phyloP scores from a whole-genome alignment of 352 stramenopile species.

The Pythium periplocum region DNA sequence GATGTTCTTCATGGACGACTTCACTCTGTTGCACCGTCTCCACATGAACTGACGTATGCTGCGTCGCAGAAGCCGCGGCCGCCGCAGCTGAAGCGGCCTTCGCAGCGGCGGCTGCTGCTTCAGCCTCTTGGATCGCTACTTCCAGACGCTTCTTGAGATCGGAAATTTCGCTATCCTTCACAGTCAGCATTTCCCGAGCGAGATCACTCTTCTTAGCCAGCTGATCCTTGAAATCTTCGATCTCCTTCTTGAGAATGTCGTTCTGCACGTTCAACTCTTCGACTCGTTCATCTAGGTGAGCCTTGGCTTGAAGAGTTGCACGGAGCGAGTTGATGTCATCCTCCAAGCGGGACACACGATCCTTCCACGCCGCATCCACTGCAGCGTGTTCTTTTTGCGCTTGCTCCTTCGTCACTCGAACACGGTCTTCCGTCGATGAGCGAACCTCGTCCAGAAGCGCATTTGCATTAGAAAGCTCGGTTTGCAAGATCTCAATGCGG shows the following conservation, averaged over 20 bases:
- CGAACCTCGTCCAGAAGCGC: conserved; percentile 23
- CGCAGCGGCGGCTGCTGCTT: conserved; percentile 1
- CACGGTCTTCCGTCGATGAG: conserved; percentile 9
- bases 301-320: conserved; percentile 15
- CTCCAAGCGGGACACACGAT: conserved; percentile 23
- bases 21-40: conserved; percentile 19
- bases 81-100: conserved; percentile 1
- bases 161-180: conserved; percentile 38
- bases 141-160: conserved; percentile 9
- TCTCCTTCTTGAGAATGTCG: conserved; percentile 21
- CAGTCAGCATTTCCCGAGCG: conserved; percentile 28
- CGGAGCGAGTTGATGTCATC: conserved; percentile 23
- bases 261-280: conserved; percentile 24
- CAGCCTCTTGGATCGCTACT: conserved; percentile 4
- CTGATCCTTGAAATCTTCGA: conserved; percentile 24
- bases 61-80: not conserved
- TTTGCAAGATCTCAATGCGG: conserved; percentile 28
- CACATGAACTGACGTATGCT: not conserved
- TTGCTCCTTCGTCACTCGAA: conserved; percentile 13
- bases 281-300: conserved; percentile 25
- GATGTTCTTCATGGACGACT: conserved; percentile 5
- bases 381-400: conserved; percentile 24
- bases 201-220: conserved; percentile 27
- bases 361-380: conserved; percentile 13
- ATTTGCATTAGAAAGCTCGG: conserved; percentile 24